Percentiles rank a stretch among this genome's conserved stretches.
Evolutionary conservation across 2,329 filamentous ascomycete species (phyloP).

Genomic region (Aspergillus pseudonomiae): DNA sequence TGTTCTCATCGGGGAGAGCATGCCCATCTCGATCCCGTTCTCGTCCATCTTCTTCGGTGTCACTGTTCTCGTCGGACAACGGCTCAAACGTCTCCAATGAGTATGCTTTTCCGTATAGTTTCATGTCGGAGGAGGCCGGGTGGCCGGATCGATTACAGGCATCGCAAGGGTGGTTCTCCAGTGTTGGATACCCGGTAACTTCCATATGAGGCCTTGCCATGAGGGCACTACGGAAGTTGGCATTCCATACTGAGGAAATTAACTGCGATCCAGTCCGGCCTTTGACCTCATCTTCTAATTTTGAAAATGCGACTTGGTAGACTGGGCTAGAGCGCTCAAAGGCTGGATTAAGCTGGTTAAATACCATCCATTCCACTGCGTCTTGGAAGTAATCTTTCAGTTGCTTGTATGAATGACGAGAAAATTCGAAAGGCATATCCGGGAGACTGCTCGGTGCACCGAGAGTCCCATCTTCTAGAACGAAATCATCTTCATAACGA

Average conservation of each 20-base stretch:
- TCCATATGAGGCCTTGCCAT: slow-evolving; percentile 66
- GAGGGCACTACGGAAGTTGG: slow-evolving; percentile 67
- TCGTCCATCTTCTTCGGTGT: slow-evolving; percentile 37
- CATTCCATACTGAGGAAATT: slow-evolving; percentile 70
- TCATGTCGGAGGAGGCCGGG: slow-evolving; percentile 66
- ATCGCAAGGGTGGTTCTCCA: slow-evolving; percentile 59
- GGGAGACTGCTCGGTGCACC: slow-evolving; percentile 56
- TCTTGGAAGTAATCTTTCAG: slow-evolving; percentile 73
- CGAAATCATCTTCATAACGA: slow-evolving; percentile 65
- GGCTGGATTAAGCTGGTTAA: slow-evolving; percentile 73
- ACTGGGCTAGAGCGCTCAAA: slow-evolving; percentile 66
- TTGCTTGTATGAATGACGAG: slow-evolving; percentile 66
- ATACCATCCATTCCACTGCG: slow-evolving; percentile 78
- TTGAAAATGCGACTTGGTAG: slow-evolving; percentile 70
- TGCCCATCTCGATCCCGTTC: slow-evolving; percentile 50
- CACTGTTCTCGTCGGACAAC: slow-evolving; percentile 53
- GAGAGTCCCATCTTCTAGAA: slow-evolving; percentile 65
- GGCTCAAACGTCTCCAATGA: slow-evolving; percentile 67
- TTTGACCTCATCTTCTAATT: slow-evolving; percentile 70
- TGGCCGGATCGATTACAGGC: slow-evolving; percentile 73
- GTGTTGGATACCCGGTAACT: slow-evolving; percentile 49
- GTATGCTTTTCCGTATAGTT: slow-evolving; percentile 69
- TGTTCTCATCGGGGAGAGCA: slow-evolving; percentile 47
- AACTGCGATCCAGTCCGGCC: slow-evolving; percentile 72
- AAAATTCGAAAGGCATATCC: slow-evolving; percentile 71